Conservation (phyloP, 768 basidiomycete genomes). For the Polyporus arcularius region DNA sequence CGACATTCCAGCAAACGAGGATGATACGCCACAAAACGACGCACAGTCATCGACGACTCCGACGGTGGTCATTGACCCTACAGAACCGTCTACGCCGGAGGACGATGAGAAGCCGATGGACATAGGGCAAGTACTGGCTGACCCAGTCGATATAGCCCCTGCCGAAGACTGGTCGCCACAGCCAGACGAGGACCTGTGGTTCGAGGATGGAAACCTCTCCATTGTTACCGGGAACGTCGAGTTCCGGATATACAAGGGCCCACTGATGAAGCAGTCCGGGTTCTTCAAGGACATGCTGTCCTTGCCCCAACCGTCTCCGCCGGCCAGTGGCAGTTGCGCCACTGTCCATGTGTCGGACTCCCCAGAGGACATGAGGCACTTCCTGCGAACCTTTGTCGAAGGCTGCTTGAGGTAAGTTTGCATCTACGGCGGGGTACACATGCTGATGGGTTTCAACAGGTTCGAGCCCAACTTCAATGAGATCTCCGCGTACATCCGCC, state of each 20-base stretch:
- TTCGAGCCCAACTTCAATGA: slow-evolving; percentile 2
- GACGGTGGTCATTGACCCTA: too few relatives aligned
- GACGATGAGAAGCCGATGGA: too few relatives aligned
- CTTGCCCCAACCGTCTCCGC: neutral
- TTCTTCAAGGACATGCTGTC: slow-evolving; percentile 29
- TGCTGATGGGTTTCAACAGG: neutral
- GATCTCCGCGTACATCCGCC: slow-evolving; percentile 7
- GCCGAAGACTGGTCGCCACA: neutral
- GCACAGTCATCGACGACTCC: too few relatives aligned
- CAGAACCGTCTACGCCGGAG: too few relatives aligned
- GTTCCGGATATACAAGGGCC: slow-evolving; percentile 26
- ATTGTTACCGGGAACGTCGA: slow-evolving; percentile 26
- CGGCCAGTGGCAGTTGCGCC: neutral
- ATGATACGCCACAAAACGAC: too few relatives aligned
- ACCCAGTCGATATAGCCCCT: too few relatives aligned
- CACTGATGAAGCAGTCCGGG: slow-evolving; percentile 24
- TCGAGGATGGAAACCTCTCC: slow-evolving; percentile 31
- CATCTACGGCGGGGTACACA: neutral
- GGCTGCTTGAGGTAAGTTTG: neutral
- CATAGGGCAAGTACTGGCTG: too few relatives aligned
- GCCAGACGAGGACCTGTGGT: slow-evolving; percentile 28
- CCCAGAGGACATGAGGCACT: slow-evolving; percentile 2
- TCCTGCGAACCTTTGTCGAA: neutral
- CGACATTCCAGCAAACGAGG: too few relatives aligned
- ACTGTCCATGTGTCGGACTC: slow-evolving; percentile 6